Evolutionary conservation across 1,284 basidiomycete species (phyloP), one percentile per base, ranked within the genome.

Genomic region (Lignosus rhinocerotis): DNA sequence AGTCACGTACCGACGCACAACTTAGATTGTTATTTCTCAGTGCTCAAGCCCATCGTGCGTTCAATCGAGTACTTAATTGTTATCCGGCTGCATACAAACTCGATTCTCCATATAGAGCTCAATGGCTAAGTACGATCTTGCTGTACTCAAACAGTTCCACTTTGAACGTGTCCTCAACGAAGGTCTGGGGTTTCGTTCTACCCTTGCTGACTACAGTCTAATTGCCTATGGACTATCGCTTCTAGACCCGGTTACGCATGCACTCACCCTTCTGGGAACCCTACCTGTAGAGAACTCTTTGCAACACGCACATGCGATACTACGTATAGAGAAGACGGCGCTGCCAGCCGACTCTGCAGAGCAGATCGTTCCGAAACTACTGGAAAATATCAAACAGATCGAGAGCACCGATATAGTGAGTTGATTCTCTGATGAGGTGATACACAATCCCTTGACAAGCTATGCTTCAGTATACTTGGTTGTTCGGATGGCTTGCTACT

Each of bases 111-210:
- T 25, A 25, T 25, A 25, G 25, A 25, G 25, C 25, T 25, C 25
- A 25, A 58, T 58, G 58, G 17, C 56, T 5, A 43, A 30, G 9
- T 60, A 63, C 45, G 31, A 64, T 38, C 33, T 66, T 11, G 59
- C 63, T 11, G 38, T 46, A 11, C 65, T 82, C 17, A 59, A 66
- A 25, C 65, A 70, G 0, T 83, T 88, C 69, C 62, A 70, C 33
- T 82, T 84, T 21, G 79, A 84, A 51, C 77, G 79, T 34, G 70
- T 88, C 8, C 71, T 90, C 21, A 82, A 83, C 56, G 85, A 89
- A 74, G 82, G 83, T 80, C 21, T 44, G 46, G 41, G 16, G 4
- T 41, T 7, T 41, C 6, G 33, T 21, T 34, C 16, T 30, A 38
- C 34, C 43, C 34, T 11, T 50, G 16, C 41, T 45, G n/a, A 48